Evolutionary conservation across 2,329 filamentous ascomycete genomes (phyloP).

Genomic region (Trichophyton verrucosum): DNA sequence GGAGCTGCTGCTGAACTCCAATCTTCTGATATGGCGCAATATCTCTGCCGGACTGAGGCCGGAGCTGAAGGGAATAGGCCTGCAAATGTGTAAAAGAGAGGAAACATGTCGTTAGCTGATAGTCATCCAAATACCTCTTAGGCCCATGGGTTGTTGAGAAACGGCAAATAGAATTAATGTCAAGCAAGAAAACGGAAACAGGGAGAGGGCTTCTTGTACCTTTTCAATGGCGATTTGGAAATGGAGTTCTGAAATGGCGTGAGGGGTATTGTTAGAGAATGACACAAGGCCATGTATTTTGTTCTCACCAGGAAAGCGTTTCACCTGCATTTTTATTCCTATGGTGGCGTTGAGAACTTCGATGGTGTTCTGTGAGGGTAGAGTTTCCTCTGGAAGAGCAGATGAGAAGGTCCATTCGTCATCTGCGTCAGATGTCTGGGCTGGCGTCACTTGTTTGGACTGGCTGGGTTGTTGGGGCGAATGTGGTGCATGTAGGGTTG

Average conservation of each 20-base stretch:
- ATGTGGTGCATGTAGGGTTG: background rate
- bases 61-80: conserved; percentile 69
- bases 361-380: conserved; percentile 51
- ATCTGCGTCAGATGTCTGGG: conserved; percentile 45
- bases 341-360: conserved; percentile 58
- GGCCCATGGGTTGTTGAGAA: background rate
- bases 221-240: conserved; percentile 92
- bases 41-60: conserved; percentile 70
- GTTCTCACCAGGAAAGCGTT: conserved; percentile 42
- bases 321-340: conserved; percentile 60
- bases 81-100: conserved; percentile 24
- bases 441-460: conserved; percentile 10
- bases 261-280: conserved; percentile 70
- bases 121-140: background rate
- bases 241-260: conserved; percentile 64
- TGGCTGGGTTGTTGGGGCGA: conserved; percentile 18
- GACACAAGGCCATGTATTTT: conserved; percentile 58
- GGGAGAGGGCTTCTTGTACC: conserved; percentile 41
- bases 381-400: conserved; percentile 54
- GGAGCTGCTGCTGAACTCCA: conserved; percentile 71
- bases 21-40: conserved; percentile 59
- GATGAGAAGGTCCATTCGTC: conserved; percentile 95
- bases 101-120: conserved; percentile 1
- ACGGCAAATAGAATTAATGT: background rate
- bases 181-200: background rate